A percentile compares a stretch with the other conserved stretches of the same genome.
Evolutionary conservation across 2,329 filamentous ascomycete genomes (phyloP).

Genomic region (Colletotrichum kahawae): DNA sequence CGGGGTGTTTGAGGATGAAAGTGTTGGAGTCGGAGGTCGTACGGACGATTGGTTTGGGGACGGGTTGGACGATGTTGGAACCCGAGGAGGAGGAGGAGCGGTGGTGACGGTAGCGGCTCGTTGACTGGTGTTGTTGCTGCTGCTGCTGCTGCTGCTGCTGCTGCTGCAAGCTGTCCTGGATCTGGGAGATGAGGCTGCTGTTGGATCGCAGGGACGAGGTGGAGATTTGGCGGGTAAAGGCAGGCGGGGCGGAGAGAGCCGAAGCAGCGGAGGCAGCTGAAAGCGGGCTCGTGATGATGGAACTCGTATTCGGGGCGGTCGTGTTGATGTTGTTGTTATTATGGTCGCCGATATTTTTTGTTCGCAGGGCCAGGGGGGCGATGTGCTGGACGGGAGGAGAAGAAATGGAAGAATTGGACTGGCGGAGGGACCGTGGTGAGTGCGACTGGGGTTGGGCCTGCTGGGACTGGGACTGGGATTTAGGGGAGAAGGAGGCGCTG

Average conservation of each 20-base stretch:
- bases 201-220: constrained; percentile 12
- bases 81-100: constrained; percentile 12
- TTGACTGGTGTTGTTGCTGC: constrained; percentile 4
- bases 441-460: neutral
- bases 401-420: neutral
- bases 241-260: constrained; percentile 9
- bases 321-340: neutral
- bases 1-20: constrained; percentile 59
- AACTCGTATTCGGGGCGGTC: constrained; percentile 13
- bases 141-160: constrained; percentile 11
- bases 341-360: constrained; percentile 2
- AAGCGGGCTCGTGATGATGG: constrained; percentile 14
- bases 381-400: neutral
- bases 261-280: neutral
- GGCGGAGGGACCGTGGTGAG: neutral
- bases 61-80: neutral
- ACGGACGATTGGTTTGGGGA: constrained; percentile 50
- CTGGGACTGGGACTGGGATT: constrained; percentile 5
- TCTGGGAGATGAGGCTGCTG: constrained; percentile 24
- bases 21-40: constrained; percentile 49
- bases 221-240: constrained; percentile 9
- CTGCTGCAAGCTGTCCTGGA: constrained; percentile 22
- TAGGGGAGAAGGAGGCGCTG: neutral
- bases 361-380: constrained; percentile 9
- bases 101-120: constrained; percentile 3